These are phyloP conservation scores for Hordeum marinum DNA, from an alignment of 176 grass and related monocot species.

Conservation along the genomic window DNA sequence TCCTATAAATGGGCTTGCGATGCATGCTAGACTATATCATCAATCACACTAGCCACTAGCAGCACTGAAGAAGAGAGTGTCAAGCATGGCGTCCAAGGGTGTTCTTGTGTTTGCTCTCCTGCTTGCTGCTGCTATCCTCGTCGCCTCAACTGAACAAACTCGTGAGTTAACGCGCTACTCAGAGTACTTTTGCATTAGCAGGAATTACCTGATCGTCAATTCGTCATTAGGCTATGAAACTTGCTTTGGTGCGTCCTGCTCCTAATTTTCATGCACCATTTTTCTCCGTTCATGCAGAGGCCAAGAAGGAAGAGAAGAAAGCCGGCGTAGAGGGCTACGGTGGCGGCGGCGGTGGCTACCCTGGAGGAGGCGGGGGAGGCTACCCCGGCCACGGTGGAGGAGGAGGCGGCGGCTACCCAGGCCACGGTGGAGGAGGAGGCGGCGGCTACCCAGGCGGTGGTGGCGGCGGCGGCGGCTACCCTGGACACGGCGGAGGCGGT, in stretches of 20 bases:
- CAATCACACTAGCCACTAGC: neutral
- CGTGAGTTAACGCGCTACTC: conserved; percentile 13
- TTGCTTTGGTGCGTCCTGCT: neutral
- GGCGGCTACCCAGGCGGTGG: conserved; percentile 5
- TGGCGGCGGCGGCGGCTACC: conserved; percentile 4
- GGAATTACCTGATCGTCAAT: neutral
- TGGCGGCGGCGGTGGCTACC: no score
- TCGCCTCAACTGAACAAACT: conserved; percentile 35
- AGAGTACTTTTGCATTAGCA: neutral
- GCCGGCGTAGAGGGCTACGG: conserved; percentile 10
- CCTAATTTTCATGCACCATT: neutral
- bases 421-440: neutral
- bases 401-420: neutral
- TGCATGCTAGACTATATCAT: neutral
- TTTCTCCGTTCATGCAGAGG: neutral
- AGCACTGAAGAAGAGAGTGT: neutral
- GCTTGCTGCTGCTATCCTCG: conserved; percentile 35
- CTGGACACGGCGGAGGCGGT: neutral
- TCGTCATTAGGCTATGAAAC: neutral
- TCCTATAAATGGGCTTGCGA: neutral
- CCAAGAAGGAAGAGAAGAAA: neutral
- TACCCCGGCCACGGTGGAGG: no score
- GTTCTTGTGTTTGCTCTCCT: conserved; percentile 41
- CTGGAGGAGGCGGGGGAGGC: no score
- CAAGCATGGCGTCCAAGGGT: conserved; percentile 42